Evolutionary conservation across 2,329 filamentous ascomycete genomes (phyloP).

Genomic region (Colletotrichum orchidophilum): DNA sequence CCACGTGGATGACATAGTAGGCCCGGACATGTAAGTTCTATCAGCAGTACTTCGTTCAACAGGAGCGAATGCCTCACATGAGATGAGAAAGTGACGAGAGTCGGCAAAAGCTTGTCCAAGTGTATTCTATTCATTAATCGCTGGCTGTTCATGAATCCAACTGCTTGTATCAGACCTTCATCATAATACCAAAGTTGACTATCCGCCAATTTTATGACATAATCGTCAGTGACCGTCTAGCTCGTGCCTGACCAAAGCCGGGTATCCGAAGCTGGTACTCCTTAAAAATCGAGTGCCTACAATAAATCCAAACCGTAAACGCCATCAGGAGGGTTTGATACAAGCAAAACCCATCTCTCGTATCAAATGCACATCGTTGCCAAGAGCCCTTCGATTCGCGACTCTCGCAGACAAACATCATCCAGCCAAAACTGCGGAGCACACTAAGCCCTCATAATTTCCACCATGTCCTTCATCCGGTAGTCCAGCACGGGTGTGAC

Average conservation of each 20-base stretch:
- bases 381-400: neutral
- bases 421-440: constrained; percentile 9
- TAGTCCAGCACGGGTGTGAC: constrained; percentile 69
- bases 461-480: constrained; percentile 68
- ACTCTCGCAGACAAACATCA: neutral
- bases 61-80: neutral
- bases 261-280: constrained; percentile 31
- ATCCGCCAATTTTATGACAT: neutral
- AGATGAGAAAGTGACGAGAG: neutral
- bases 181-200: neutral
- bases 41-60: neutral
- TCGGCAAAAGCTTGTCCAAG: neutral
- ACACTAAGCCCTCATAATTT: constrained; percentile 54
- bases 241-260: constrained; percentile 30
- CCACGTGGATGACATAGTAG: neutral
- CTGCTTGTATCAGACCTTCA: neutral
- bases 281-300: neutral
- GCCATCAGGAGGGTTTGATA: neutral
- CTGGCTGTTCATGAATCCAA: neutral
- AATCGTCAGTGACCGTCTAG: constrained; percentile 24
- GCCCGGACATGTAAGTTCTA: neutral
- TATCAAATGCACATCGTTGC: constrained; percentile 13
- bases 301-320: constrained; percentile 6
- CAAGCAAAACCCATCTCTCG: neutral
- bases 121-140: neutral